Conservation (phyloP, 345 rosid species). For the Syzygium jambos region DNA sequence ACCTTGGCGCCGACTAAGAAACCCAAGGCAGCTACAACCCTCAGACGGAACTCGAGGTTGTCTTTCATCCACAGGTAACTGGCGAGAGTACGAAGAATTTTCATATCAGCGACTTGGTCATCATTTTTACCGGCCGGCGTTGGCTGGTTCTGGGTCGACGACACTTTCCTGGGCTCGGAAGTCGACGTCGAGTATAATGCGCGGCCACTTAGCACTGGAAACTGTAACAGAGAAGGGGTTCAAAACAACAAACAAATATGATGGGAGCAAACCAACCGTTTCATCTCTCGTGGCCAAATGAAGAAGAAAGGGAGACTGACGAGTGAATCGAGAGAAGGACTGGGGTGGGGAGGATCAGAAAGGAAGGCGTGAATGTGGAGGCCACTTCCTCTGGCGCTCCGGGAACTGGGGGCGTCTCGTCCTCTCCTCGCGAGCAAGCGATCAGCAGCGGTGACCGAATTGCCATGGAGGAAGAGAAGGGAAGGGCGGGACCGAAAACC, state of each 20-base stretch:
- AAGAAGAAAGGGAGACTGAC: neutral
- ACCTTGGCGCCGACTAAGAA: conserved; percentile 90
- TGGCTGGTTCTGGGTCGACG: neutral
- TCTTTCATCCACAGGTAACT: conserved; percentile 87
- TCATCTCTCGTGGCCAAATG: neutral
- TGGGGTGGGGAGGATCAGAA: neutral
- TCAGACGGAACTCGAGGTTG: conserved; percentile 66
- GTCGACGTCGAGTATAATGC: conserved; percentile 3
- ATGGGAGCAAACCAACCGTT: neutral
- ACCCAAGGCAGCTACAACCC: conserved; percentile 75
- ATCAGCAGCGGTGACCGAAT: neutral
- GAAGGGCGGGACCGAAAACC: neutral
- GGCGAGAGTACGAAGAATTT: conserved; percentile 71
- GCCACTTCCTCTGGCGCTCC: neutral
- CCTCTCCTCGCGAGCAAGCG: neutral
- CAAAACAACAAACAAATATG: neutral
- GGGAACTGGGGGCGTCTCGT: neutral
- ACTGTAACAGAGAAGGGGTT: neutral
- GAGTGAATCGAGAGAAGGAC: neutral
- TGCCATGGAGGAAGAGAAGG: neutral
- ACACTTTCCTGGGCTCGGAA: neutral
- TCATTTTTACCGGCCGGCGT: neutral
- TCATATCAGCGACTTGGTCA: conserved; percentile 41
- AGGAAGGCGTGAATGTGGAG: neutral
- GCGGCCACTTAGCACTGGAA: neutral